Evolutionary conservation across 495 filamentous ascomycete species (phyloP), one percentile per base, ranked within the genome.

Genomic region (Tuber brumale): DNA sequence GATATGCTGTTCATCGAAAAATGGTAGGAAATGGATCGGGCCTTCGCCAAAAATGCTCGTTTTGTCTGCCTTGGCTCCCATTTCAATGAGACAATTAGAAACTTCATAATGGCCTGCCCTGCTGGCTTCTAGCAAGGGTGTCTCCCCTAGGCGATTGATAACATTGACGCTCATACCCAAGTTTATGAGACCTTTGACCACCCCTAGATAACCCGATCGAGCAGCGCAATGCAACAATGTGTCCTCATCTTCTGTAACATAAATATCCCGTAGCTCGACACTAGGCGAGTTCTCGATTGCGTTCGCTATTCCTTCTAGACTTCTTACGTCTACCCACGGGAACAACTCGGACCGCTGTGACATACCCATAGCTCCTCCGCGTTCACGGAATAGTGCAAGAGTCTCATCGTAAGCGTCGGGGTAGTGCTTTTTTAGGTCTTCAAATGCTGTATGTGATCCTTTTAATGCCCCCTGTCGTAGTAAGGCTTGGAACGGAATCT

Each of bases 201-300:
- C 71, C 16, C 69, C 75, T 19, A 73, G 39, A 1, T 73, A 14
- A 18, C 75, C 74, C 6, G 18, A 61, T 19, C 45, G 23, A 27
- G 75, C 75, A 8, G 75, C 71, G 23, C 41, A 35, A n/a, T 73
- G 71, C 57, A 66, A 18, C 27, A 66, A 66, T 16, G 57, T 66
- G 10, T 66, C 57, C 57, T 66, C 27, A 27, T 66, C 27, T 66
- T 66, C 57, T 7, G 57, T 66, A 35, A 66, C 57, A 31, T 35
- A 10, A 35, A 66, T 66, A 35, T 35, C 57, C 27, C 57, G 5
- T 4, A 66, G 27, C 27, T 66, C 27, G 19, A 35, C 12, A 31
- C 27, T 27, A 66, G 57, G 27, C 12, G 57, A 66, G 14, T 66
- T 35, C 14, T 66, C 57, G 3, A 66, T 66, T 35, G 57, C 57